Evolutionary conservation across 768 basidiomycete species (phyloP).

Genomic region (Nidula microcarpa): DNA sequence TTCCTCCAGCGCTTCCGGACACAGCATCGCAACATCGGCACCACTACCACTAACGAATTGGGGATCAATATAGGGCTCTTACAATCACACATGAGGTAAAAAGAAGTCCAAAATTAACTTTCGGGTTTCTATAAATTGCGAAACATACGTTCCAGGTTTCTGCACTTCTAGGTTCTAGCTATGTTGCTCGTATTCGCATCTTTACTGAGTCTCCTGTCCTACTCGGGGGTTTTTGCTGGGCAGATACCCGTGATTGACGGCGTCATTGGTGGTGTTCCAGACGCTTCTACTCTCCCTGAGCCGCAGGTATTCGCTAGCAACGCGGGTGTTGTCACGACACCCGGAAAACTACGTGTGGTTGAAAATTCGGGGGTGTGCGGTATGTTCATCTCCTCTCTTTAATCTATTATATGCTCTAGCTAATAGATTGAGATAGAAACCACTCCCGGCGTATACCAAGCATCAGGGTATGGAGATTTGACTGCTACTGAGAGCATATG

Average conservation of each 20-base stretch:
- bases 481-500: constrained; percentile 53
- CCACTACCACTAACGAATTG: too few relatives aligned
- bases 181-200: neutral
- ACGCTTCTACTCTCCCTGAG: constrained; percentile 3
- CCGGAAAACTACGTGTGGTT: constrained; percentile 49
- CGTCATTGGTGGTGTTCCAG: constrained; percentile 44
- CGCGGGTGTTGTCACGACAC: constrained; percentile 22
- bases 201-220: neutral
- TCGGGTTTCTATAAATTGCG: too few relatives aligned
- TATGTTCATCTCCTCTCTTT: constrained; percentile 11
- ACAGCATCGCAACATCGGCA: too few relatives aligned
- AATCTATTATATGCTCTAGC: neutral
- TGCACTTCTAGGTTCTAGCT: too few relatives aligned
- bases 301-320: constrained; percentile 7
- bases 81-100: too few relatives aligned
- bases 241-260: constrained; percentile 50
- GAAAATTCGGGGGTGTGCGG: constrained; percentile 65
- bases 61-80: too few relatives aligned
- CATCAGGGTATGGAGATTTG: constrained; percentile 63
- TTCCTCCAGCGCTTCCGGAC: too few relatives aligned
- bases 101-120: too few relatives aligned
- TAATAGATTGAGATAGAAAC: constrained; percentile 37
- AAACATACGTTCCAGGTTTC: too few relatives aligned
- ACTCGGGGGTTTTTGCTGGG: constrained; percentile 14
- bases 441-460: constrained; percentile 57